Conservation (phyloP, 148 eudicot species). For the Rhododendron ferrugineum region DNA sequence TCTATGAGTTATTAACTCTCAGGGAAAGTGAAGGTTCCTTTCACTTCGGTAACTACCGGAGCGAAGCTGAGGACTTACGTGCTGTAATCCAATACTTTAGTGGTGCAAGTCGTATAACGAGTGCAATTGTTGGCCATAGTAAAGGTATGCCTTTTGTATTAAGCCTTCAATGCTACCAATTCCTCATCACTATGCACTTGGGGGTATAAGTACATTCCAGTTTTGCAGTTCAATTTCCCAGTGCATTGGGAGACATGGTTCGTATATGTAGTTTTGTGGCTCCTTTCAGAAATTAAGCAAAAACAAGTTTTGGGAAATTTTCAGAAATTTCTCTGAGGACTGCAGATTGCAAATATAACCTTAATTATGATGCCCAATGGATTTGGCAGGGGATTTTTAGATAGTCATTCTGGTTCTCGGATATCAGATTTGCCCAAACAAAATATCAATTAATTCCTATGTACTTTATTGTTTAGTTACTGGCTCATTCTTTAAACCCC, state of each 20-base stretch:
- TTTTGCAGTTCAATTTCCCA: not conserved
- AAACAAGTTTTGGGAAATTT: not conserved
- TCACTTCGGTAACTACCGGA: slow-evolving; percentile 51
- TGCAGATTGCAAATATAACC: not conserved
- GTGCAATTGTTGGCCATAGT: slow-evolving; percentile 80
- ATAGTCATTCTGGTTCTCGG: not conserved
- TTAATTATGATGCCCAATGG: not conserved
- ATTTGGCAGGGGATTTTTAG: not conserved
- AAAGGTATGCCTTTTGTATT: slow-evolving; percentile 43
- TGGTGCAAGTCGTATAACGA: slow-evolving; percentile 34
- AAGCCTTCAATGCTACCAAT: not conserved
- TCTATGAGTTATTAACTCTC: slow-evolving; percentile 2
- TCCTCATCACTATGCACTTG: not conserved
- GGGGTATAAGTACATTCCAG: not conserved
- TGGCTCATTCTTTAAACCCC: not conserved
- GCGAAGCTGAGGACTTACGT: slow-evolving; percentile 65
- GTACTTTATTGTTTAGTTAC: no score
- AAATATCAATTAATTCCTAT: not conserved
- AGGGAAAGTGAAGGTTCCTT: slow-evolving; percentile 94
- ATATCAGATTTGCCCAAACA: not conserved
- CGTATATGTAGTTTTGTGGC: not conserved
- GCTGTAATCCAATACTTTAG: slow-evolving; percentile 61
- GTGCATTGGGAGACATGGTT: not conserved
- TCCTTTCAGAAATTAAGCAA: not conserved
- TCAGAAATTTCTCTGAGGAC: not conserved